Evolutionary conservation across 2,329 filamentous ascomycete genomes (phyloP).

Genomic region (Arthroderma uncinatum): DNA sequence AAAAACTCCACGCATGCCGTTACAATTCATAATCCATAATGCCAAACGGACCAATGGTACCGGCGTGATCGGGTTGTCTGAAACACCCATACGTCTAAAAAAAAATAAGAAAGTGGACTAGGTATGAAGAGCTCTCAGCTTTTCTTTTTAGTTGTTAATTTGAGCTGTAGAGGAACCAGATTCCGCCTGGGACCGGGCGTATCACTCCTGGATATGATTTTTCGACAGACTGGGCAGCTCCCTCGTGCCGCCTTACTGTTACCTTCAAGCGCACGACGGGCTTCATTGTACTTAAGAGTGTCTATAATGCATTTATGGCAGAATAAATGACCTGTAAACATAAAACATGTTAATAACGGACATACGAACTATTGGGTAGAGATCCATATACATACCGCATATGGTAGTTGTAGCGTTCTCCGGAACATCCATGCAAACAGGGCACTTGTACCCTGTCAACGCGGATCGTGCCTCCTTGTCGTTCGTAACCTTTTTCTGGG

Average conservation of each 20-base stretch:
- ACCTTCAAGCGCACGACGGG: constrained; percentile 32
- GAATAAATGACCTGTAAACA: constrained; percentile 46
- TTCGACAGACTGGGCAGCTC: constrained; percentile 37
- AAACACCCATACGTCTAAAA: not conserved
- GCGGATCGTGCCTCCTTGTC: constrained; percentile 26
- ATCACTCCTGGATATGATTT: constrained; percentile 30
- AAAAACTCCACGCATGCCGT: not conserved
- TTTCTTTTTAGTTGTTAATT: constrained; percentile 25
- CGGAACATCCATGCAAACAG: constrained; percentile 53
- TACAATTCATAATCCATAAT: not conserved
- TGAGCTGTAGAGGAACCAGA: constrained; percentile 30
- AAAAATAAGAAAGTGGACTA: not conserved
- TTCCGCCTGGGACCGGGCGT: constrained; percentile 25
- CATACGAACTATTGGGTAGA: not conserved
- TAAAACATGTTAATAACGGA: not conserved
- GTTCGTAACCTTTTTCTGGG: constrained; percentile 23
- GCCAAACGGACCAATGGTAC: not conserved
- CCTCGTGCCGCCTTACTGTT: constrained; percentile 26
- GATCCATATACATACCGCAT: constrained; percentile 42
- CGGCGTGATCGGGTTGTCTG: not conserved
- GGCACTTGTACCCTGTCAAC: constrained; percentile 45
- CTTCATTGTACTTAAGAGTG: constrained; percentile 47
- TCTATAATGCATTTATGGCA: constrained; percentile 53
- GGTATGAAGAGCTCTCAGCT: not conserved
- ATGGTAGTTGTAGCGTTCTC: constrained; percentile 49